These are phyloP conservation scores for Nitzschia palea DNA, from an alignment of 108 stramenopile species.

Conservation along the genomic window DNA sequence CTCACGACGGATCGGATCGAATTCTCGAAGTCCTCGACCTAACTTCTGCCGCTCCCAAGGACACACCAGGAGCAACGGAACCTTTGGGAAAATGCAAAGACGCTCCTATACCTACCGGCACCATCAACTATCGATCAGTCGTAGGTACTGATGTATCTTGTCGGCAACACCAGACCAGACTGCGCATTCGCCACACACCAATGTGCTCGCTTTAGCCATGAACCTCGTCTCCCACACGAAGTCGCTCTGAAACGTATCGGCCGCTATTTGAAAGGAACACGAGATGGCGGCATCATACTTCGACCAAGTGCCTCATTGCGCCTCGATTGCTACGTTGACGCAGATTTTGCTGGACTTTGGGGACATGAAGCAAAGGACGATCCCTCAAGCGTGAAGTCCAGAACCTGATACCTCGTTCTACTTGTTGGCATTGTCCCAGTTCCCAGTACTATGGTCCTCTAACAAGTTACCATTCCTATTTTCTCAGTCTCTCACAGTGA, in stretches of 20 bases:
- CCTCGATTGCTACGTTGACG: slow-evolving; percentile 43
- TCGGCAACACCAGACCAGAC: slow-evolving; percentile 26
- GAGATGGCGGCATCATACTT: slow-evolving; percentile 29
- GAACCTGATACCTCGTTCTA: slow-evolving; percentile 42
- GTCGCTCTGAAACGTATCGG: slow-evolving; percentile 37
- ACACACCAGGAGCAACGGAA: not conserved
- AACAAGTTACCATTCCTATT: no score
- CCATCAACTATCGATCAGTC: slow-evolving; percentile 14
- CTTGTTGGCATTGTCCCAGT: slow-evolving; percentile 20
- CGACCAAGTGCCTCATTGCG: slow-evolving; percentile 8
- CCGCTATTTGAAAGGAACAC: slow-evolving; percentile 37
- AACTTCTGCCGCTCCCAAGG: not conserved
- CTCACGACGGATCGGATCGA: slow-evolving; percentile 11
- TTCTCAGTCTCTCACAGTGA: no score
- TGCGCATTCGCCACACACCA: slow-evolving; percentile 39
- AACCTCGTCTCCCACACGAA: slow-evolving; percentile 37
- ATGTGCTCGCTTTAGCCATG: slow-evolving; percentile 28
- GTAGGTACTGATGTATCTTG: slow-evolving; percentile 40
- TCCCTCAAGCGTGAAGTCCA: slow-evolving; percentile 41
- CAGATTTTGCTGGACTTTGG: slow-evolving; percentile 50
- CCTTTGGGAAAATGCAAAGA: not conserved
- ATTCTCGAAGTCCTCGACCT: slow-evolving; percentile 4
- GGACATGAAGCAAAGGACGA: slow-evolving; percentile 28
- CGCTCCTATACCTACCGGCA: not conserved
- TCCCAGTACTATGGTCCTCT: no score